Evolutionary conservation across 2,329 filamentous ascomycete species (phyloP), one percentile per base, ranked within the genome.

Genomic region (Cyclaneusma minus): DNA sequence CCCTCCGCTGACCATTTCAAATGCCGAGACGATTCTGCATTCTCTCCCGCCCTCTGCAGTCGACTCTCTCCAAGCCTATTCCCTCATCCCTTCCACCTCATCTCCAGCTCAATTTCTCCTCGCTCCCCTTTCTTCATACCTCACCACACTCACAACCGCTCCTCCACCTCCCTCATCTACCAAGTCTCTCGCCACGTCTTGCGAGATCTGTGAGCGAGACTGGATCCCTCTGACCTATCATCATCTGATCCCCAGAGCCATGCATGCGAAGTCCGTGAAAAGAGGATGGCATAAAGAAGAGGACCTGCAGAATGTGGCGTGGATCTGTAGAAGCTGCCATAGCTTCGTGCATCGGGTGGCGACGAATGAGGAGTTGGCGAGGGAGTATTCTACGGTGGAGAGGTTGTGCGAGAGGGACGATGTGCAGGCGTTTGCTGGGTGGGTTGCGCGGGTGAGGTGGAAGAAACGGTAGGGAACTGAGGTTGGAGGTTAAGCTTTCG

Each of bases 321-420:
- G 82, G 82, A 51, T 92, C 37, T 91, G 83, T 50, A 62, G 81
- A 25, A 77, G 81, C 3, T 92, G 83, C 42, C 83, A 92, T 55
- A 68, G 64, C 21, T 84, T 82, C 45, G 80, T 91, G 46, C 83
- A 91, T 55, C 56, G 68, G 20, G 67, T 84, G 43, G 74, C 69
- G 17, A 60, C 54, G 4, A 82, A 89, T 44, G 82, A 91, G 59
- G 79, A 79, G 40, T 52, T 92, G 38, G 83, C 82, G 9, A 60
- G 64, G 39, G 55, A 73, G 28, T 83, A 63, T 45, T 82, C 71
- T 51, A 85, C 71, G 0, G 68, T 89, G 5, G 80, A 87, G 29
- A 50, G 64, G 38, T 56, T 92, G 35, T 45, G 76, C 44, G 67
- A 61, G 41, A 67, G 77, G 47, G 73, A 80, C 21, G 77, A 83